Conservation (phyloP, 2,329 filamentous ascomycete genomes). For the Gnomoniopsis smithogilvyi region DNA sequence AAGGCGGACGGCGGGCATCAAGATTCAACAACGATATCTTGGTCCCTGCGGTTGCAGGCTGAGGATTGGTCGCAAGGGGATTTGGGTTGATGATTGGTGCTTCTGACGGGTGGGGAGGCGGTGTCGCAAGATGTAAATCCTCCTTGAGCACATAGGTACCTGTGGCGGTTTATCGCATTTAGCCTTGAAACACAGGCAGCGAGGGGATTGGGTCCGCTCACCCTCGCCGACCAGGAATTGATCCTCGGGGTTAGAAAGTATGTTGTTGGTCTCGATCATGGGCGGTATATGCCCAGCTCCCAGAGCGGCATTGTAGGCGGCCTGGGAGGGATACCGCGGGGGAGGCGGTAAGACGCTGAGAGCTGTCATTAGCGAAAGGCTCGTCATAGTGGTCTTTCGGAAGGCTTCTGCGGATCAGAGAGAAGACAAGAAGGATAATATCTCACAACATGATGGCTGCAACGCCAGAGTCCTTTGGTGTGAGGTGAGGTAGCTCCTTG, state of each 20-base stretch:
- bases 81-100: slow-evolving; percentile 84
- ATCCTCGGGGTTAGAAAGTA: slow-evolving; percentile 78
- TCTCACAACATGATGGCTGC: slow-evolving; percentile 17
- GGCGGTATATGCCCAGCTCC: slow-evolving; percentile 66
- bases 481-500: background rate
- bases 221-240: slow-evolving; percentile 94
- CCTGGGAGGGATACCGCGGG: slow-evolving; percentile 73
- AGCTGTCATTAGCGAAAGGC: slow-evolving; percentile 19
- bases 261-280: slow-evolving; percentile 93
- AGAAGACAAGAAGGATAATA: background rate
- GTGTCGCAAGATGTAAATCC: slow-evolving; percentile 87
- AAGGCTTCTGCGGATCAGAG: background rate
- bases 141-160: slow-evolving; percentile 89
- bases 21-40: slow-evolving; percentile 76
- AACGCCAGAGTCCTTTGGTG: background rate
- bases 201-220: slow-evolving; percentile 31
- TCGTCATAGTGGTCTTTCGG: slow-evolving; percentile 6
- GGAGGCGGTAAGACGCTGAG: slow-evolving; percentile 80
- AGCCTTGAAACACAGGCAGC: slow-evolving; percentile 5
- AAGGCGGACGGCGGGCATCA: slow-evolving; percentile 57
- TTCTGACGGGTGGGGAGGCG: slow-evolving; percentile 93
- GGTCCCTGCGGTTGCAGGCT: slow-evolving; percentile 80
- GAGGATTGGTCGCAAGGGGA: slow-evolving; percentile 79
- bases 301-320: slow-evolving; percentile 69
- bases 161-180: slow-evolving; percentile 31